Percentiles rank a stretch among this genome's conserved stretches.
Conservation (phyloP, 2,329 filamentous ascomycete species). For the Amesomyces nigricolor region DNA sequence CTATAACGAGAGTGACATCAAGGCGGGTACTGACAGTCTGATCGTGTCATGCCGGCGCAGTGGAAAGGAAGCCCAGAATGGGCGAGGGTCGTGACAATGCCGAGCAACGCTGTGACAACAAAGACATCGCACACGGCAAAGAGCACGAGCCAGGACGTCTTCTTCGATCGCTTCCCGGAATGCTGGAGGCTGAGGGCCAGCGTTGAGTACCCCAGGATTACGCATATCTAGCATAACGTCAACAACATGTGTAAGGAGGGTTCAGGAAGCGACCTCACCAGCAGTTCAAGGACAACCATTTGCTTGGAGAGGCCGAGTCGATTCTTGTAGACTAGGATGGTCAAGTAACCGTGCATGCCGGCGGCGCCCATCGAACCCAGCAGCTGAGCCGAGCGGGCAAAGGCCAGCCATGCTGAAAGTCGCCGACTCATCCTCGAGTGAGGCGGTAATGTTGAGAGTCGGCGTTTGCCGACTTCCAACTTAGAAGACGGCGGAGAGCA, state of each 20-base stretch:
- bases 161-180: conserved; percentile 26
- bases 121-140: conserved; percentile 32
- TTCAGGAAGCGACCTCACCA: conserved; percentile 29
- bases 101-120: conserved; percentile 30
- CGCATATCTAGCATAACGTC: conserved; percentile 26
- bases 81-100: conserved; percentile 32
- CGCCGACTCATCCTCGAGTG: conserved; percentile 27
- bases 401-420: conserved; percentile 32
- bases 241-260: conserved; percentile 6
- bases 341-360: conserved; percentile 33
- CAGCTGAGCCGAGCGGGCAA: conserved; percentile 31
- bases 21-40: conserved; percentile 20
- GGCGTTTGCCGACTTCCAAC: conserved; percentile 7
- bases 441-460: background rate
- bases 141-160: conserved; percentile 25
- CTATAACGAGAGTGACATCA: background rate
- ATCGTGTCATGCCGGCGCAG: conserved; percentile 31
- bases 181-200: conserved; percentile 32
- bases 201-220: conserved; percentile 30
- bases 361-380: conserved; percentile 29
- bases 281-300: conserved; percentile 32
- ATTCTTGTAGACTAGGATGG: conserved; percentile 29
- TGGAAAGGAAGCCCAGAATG: conserved; percentile 31
- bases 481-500: conserved; percentile 7
- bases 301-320: conserved; percentile 26